Conservation (phyloP, 2,329 filamentous ascomycete species). For the Emydomyces testavorans region DNA sequence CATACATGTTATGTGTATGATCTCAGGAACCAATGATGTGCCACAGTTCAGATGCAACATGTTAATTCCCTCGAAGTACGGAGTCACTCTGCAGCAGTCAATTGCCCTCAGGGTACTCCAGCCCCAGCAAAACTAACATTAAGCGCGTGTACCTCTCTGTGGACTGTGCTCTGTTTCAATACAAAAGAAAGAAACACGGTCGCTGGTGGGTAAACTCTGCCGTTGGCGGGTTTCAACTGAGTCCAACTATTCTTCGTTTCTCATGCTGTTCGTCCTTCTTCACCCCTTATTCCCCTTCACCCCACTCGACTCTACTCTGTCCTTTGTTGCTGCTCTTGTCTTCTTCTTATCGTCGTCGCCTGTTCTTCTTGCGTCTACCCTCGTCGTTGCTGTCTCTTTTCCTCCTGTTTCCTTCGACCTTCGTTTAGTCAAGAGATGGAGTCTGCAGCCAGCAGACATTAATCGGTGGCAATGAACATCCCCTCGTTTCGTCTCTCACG, state of each 20-base stretch:
- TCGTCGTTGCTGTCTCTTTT: neutral
- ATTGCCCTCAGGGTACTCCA: neutral
- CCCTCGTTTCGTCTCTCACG: conserved; percentile 19
- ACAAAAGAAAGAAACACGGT: neutral
- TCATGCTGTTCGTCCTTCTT: neutral
- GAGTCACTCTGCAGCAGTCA: neutral
- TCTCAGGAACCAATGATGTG: too few species aligned
- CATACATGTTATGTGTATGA: too few species aligned
- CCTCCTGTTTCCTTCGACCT: neutral
- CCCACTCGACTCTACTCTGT: neutral
- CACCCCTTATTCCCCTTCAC: neutral
- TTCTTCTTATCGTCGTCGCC: neutral
- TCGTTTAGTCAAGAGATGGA: conserved; percentile 13
- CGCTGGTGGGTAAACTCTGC: neutral
- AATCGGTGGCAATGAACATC: conserved; percentile 17
- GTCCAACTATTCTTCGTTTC: neutral
- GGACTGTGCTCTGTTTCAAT: neutral
- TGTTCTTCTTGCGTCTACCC: neutral
- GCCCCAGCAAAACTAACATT: neutral
- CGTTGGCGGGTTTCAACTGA: neutral
- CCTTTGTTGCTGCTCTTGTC: neutral
- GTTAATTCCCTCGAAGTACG: neutral
- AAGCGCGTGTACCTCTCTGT: neutral
- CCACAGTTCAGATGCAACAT: too few species aligned
- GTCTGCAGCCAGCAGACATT: conserved; percentile 1